Percentiles rank a stretch among this genome's conserved stretches.
Evolutionary conservation across 2,329 filamentous ascomycete genomes (phyloP).

Genomic region (Claviceps maximensis): DNA sequence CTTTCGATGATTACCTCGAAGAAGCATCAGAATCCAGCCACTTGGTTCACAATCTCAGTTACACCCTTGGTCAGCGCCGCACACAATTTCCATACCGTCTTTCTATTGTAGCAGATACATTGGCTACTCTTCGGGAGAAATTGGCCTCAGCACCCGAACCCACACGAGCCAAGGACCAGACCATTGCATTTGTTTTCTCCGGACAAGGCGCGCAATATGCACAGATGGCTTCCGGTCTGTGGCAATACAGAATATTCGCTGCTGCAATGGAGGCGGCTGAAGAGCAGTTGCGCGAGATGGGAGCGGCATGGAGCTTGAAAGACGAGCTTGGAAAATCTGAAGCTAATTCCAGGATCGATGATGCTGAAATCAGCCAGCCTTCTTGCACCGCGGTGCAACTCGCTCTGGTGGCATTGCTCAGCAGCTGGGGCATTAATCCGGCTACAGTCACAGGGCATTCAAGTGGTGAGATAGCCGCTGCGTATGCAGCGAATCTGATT

Average conservation of each 20-base stretch:
- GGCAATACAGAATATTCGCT: slow-evolving; percentile 1
- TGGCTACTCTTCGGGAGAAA: slow-evolving; percentile 5
- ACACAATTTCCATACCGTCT: slow-evolving; percentile 12
- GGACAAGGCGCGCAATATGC: slow-evolving; percentile 22
- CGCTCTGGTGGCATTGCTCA: slow-evolving; percentile 20
- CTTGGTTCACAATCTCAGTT: slow-evolving; percentile 12
- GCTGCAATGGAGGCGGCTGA: slow-evolving; percentile 11
- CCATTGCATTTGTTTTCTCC: slow-evolving; percentile 16
- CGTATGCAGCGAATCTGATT: slow-evolving; percentile 16
- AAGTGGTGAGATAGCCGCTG: slow-evolving; percentile 23
- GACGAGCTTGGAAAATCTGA: slow-evolving; percentile 14
- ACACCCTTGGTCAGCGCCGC: slow-evolving; percentile 17
- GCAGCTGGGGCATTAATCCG: slow-evolving; percentile 14
- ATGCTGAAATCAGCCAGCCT: slow-evolving; percentile 17
- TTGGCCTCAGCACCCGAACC: slow-evolving; percentile 3
- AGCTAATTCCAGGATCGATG: slow-evolving; percentile 2
- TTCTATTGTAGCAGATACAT: slow-evolving; percentile 4
- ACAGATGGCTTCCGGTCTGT: slow-evolving; percentile 4
- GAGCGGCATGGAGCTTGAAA: slow-evolving; percentile 14
- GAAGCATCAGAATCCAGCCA: not conserved
- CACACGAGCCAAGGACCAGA: not conserved
- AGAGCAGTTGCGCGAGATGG: slow-evolving; percentile 8
- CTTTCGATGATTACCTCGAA: slow-evolving; percentile 12
- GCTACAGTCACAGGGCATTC: slow-evolving; percentile 18
- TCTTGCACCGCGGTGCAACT: slow-evolving; percentile 25